Evolutionary conservation across 768 basidiomycete species (phyloP).

Genomic region (Calvatia gigantea): DNA sequence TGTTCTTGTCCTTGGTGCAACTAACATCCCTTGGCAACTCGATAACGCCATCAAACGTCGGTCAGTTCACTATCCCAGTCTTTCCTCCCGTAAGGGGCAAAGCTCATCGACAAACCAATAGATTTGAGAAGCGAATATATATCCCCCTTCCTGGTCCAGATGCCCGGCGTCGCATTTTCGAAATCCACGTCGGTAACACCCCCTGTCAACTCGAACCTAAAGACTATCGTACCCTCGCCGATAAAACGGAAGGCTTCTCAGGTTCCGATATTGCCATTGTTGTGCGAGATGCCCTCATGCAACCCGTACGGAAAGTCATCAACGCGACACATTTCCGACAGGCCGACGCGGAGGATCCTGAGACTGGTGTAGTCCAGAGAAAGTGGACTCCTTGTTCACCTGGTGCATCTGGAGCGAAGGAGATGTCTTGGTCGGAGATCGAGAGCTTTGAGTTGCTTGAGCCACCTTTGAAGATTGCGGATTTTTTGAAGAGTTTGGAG

Average conservation of each 20-base stretch:
- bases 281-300: conserved; percentile 97
- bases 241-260: conserved; percentile 89
- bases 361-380: conserved; percentile 20
- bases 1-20: conserved; percentile 93
- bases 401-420: conserved; percentile 78
- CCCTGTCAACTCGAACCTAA: conserved; percentile 77
- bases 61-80: conserved; percentile 40
- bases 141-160: conserved; percentile 95
- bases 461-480: conserved; percentile 71
- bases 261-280: conserved; percentile 94
- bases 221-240: conserved; percentile 80
- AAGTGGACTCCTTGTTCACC: conserved; percentile 98
- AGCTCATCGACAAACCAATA: conserved; percentile 22
- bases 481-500: conserved; percentile 80
- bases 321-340: conserved; percentile 93
- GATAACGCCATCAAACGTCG: conserved; percentile 97
- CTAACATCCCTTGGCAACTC: conserved; percentile 98
- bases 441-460: conserved; percentile 88
- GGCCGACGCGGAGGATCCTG: conserved; percentile 27
- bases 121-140: conserved; percentile 97
- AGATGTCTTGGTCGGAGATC: conserved; percentile 88
- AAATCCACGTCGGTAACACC: conserved; percentile 91
- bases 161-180: conserved; percentile 92
- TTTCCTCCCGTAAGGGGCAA: background rate
- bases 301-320: conserved; percentile 94